Evolutionary conservation across 2,329 filamentous ascomycete species (phyloP).

Genomic region (Colletotrichum coccodes): DNA sequence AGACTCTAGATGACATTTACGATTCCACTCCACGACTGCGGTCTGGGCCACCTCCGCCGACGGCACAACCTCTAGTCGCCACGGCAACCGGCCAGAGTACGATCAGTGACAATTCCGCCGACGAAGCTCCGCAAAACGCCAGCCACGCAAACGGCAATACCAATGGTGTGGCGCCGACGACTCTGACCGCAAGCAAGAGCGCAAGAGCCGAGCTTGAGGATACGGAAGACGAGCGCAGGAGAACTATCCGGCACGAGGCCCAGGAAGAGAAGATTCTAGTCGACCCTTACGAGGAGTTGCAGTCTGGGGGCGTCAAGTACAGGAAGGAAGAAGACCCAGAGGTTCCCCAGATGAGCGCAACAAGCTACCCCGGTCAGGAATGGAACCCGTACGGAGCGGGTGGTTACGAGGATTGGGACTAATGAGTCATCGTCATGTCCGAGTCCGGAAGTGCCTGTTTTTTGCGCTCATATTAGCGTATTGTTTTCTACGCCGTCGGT

Average conservation of each 20-base stretch:
- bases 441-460: background rate
- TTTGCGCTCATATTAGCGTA: background rate
- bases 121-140: constrained; percentile 28
- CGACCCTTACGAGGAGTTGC: constrained; percentile 41
- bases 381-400: constrained; percentile 66
- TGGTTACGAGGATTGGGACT: constrained; percentile 32
- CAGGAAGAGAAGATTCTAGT: constrained; percentile 66
- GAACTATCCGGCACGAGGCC: constrained; percentile 52
- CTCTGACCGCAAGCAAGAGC: constrained; percentile 30
- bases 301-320: constrained; percentile 41
- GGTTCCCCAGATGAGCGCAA: constrained; percentile 70
- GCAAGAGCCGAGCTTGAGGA: constrained; percentile 51
- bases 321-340: constrained; percentile 54
- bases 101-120: constrained; percentile 30
- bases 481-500: background rate
- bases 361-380: constrained; percentile 77
- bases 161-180: constrained; percentile 11
- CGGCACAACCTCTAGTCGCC: constrained; percentile 14
- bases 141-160: constrained; percentile 32
- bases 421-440: background rate
- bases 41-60: background rate
- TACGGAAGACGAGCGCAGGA: constrained; percentile 55
- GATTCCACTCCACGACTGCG: constrained; percentile 43
- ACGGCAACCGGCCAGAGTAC: constrained; percentile 29
- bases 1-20: constrained; percentile 43